Evolutionary conservation across 345 rosid species (phyloP).

Genomic region (Eucalyptus grandis): DNA sequence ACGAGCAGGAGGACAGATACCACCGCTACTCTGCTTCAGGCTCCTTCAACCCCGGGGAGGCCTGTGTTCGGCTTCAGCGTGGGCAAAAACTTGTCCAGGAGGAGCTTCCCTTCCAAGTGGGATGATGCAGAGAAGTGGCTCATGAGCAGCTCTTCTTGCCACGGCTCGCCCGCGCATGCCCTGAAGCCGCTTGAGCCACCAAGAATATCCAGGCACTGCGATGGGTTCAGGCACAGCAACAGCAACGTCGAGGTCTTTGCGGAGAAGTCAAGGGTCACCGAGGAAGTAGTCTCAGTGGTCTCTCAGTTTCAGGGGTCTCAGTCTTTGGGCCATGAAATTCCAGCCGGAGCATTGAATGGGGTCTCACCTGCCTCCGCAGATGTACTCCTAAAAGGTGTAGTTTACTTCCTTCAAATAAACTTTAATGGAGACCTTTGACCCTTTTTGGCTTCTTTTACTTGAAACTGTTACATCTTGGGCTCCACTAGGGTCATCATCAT

Average conservation of each 20-base stretch:
- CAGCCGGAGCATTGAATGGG: constrained; percentile 21
- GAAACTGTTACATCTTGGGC: not conserved
- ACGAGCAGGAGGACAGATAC: constrained; percentile 16
- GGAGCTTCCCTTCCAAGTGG: constrained; percentile 91
- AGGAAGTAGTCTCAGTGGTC: constrained; percentile 20
- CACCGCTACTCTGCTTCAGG: constrained; percentile 10
- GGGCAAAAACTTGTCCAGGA: constrained; percentile 36
- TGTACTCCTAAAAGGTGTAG: constrained; percentile 53
- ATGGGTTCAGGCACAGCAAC: constrained; percentile 12
- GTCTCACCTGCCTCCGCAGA: constrained; percentile 26
- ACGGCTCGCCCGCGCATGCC: constrained; percentile 59
- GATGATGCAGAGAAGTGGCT: constrained; percentile 94
- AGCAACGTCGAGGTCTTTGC: constrained; percentile 28
- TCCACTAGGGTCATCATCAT: not conserved
- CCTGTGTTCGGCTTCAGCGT: constrained; percentile 64
- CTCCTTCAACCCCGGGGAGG: constrained; percentile 78
- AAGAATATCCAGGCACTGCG: constrained; percentile 19
- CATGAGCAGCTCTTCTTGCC: constrained; percentile 31
- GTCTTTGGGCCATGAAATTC: not conserved
- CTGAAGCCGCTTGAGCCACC: constrained; percentile 12
- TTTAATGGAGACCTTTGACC: not conserved
- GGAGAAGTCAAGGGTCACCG: constrained; percentile 56
- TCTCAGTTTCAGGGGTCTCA: constrained; percentile 7
- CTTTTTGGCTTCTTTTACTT: not conserved
- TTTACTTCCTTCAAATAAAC: not conserved